Base-by-base conservation (phyloP, 345 rosid genomes). In the Aquilaria malaccensis region DNA sequence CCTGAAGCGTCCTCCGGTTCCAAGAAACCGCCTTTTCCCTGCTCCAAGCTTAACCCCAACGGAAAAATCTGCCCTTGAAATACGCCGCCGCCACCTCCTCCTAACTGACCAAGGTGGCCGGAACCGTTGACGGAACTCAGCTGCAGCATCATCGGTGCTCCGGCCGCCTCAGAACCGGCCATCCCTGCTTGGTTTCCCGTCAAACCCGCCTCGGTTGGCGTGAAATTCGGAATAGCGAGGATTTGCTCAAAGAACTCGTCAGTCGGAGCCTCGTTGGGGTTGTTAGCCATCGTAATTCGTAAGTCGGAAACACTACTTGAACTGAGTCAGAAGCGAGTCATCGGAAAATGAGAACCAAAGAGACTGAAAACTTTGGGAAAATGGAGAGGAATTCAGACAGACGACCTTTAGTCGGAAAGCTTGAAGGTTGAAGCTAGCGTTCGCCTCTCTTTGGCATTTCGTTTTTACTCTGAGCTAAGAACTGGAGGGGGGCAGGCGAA, bases 191-290 rank as follows among this genome's bases (percentile, higher is more conserved):
- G 86, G 32, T 72, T 67, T 11, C 76, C 83, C 3, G 82, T 65
- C 43, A 89, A 67, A 50, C 89, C 83, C 1, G 83, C 61, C 12
- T 80, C 95, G 2, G 89, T 55, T 30, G 90, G 72, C 32, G 79
- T 76, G 70, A 85, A 94, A 81, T 71, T 82, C 14, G 80, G 91
- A 50, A 88, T 74, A 55, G 94, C 82, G 45, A 95, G 92, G 55
- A 95, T 84, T 76, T 88, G 98, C 70, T 86, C 96, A 56, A 95
- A 77, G 83, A 95, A 95, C 74, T 95, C 98, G 68, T 95, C 99
- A 31, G 80, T 22, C 3, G 93, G 75, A 31, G 85, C 64, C 13
- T 82, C 93, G 52, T 80, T 74, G 51, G 82, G 85, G 59, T 91
- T 95, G 70, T 82, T 87, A 49, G 99, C 89, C 99, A 37, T 37